Base-by-base conservation (phyloP, 352 stramenopile genomes). In the Phytophthora sp. region DNA sequence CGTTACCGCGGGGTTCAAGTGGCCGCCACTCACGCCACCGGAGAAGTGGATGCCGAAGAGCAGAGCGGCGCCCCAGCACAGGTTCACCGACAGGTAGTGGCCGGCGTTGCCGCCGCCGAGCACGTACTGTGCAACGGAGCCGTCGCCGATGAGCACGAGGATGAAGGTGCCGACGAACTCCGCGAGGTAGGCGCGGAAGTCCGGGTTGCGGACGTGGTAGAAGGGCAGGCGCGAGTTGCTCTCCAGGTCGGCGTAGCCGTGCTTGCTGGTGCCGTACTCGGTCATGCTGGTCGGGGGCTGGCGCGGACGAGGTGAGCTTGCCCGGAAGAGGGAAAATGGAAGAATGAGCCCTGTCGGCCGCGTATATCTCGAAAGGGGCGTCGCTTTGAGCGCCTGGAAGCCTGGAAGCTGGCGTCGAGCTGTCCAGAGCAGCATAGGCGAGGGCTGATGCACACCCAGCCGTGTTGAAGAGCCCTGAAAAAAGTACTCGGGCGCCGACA, bases 91-190 rank as follows among this genome's bases (percentile, higher is more conserved):
- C 30, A 79, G 45, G 62, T 86, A 89, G 37, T 82, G 78, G 23
- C 79, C 82, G 27, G 72, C 77, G 46, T 54, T 65, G 3, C 72
- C 73, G 9, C 75, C 54, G 17, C 74, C 77, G 4, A 91, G 66
- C 28, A 77, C 67, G 18, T 82, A 77, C 56, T 91, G 77, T n/a
- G 78, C 74, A 21, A 87, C 82, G 15, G 81, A 82, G 8, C 77
- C 82, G 17, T 83, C 69, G 13, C 79, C 82, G 54, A 91, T 88
- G 20, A 72, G 63, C 41, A 91, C 70, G 17, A 91, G 61, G 42
- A 88, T 76, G 42, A 91, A 87, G 6, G 77, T 87, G 21, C 75
- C 77, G 17, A 91, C 64, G 55, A 87, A 88, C 53, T 89, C 82
- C 6, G 77, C 79, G 4, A 89, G 52, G 59, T 79, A 89, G 21